Evolutionary conservation across 495 filamentous ascomycete species (phyloP), one percentile per base, ranked within the genome.

Genomic region (Pseudoneurospora amorphoporcata): DNA sequence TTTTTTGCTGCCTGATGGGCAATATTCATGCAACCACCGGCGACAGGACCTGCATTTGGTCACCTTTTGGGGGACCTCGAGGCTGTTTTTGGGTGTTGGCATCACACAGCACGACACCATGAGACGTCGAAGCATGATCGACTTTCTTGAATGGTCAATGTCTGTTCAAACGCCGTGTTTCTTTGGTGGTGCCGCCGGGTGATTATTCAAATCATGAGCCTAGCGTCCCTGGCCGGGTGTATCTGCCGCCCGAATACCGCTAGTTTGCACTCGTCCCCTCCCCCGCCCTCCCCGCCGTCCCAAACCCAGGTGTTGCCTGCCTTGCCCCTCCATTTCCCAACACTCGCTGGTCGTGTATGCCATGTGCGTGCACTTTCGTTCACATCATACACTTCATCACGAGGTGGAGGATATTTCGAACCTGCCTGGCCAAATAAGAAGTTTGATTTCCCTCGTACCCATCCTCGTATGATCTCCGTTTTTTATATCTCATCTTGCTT

Each of bases 1-100:
- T 68, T 40, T 23, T 39, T 76, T 76, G 74, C 38, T 75, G 76
- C 74, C 76, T 75, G 75, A 77, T 68, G 47, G 14, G n/a, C 68
- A 47, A 40, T 35, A 41, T 41, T 32, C n/a, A 39, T 58, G 43
- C 23, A 68, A 32, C 10, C 35, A 38, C 23, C 12, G 19, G 37
- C 39, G 14, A 19, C 69, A 47, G 72, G 72, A 70, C 69, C 69
- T 73, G 69, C 72, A 61, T 71, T 29, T 58, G 69, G 68, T 29
- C 65, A 40, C 45, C 32, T 32, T 61, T 61, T 16, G 4, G 47
- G 53, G 45, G 14, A 12, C 0, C 12, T 61, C 53, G 29, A 61
- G 12, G 53, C 53, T 61, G 53, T 61, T 2, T 61, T 32, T 32
- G 12, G 12, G 53, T 61, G 23, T 61, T 32, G 53, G 53, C 32